Evolutionary conservation across 257 asterid species (phyloP), one percentile per base, ranked within the genome.

Genomic region (Rubia yunnanensis): DNA sequence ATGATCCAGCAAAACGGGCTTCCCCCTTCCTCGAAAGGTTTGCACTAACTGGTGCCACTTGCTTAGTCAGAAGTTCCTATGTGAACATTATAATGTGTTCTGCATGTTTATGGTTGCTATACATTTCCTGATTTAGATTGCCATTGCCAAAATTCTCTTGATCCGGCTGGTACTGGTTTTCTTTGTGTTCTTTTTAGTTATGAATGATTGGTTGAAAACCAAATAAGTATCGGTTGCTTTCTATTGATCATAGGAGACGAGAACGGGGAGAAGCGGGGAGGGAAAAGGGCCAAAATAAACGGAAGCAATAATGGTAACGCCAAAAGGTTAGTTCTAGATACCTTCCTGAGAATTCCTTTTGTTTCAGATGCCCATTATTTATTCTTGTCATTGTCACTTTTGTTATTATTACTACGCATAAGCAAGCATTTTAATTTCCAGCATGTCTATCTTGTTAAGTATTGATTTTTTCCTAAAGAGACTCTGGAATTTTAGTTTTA

Each of bases 1-100:
- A 59, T 79, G 18, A 74, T 80, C 62, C 76, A 74, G 50, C 77
- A 72, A 11, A 75, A 75, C 14, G 34, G 55, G 62, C 69, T 60
- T 34, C 36, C 80, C 39, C 60, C 75, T 14, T 58, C 72, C 60
- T 34, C 26, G 9, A 64, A 17, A 61, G 70, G 75, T 69, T 26
- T 27, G 10, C n/a, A 7, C n/a, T 1, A 26, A 27, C 34, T 2
- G 20, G 17, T 27, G 34, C n/a, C 26, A 28, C n/a, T 44, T 44
- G 0, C 7, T 18, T 32, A 22, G 24, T 24, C 34, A 44, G 57
- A 44, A 63, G 30, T 63, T 22, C 48, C n/a, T 41, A 17, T 8
- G 9, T 22, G 24, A 10, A 18, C 39, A 55, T 26, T 27, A 64
- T 64, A 4, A 3, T 27, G 46, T 30, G 28, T 49, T 30, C 26